phyloP scores from a whole-genome alignment of 192 early-diverging fungal species.

The Coemansia interrupta region DNA sequence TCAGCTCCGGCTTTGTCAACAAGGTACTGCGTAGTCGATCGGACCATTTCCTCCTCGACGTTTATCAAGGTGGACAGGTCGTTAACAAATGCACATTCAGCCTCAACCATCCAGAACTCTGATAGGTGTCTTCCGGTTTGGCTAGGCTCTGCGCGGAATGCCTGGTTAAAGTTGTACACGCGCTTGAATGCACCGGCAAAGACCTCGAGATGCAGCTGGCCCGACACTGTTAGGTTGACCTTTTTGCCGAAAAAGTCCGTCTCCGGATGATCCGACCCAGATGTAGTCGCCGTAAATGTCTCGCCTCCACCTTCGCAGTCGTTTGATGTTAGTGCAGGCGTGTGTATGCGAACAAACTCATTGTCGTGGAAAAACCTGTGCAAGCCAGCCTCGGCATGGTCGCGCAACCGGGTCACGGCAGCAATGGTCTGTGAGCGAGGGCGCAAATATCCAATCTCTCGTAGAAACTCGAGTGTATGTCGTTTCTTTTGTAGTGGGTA shows the following conservation, averaged over 20 bases:
- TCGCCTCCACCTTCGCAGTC: conserved; percentile 92
- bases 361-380: conserved; percentile 69
- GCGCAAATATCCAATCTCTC: conserved; percentile 73
- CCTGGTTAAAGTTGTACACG: conserved; percentile 78
- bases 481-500: conserved; percentile 87
- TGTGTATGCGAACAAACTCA: conserved; percentile 74
- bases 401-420: conserved; percentile 70
- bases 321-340: conserved; percentile 76
- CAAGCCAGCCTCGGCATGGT: conserved; percentile 61
- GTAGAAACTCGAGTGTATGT: conserved; percentile 72
- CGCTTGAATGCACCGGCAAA: conserved; percentile 65
- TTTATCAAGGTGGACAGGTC: conserved; percentile 60
- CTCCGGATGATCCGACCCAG: conserved; percentile 10
- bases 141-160: conserved; percentile 81
- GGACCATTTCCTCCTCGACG: conserved; percentile 66
- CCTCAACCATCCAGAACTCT: conserved; percentile 95
- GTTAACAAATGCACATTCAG: conserved; percentile 74
- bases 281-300: conserved; percentile 58
- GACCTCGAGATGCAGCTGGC: conserved; percentile 82
- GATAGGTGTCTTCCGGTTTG: conserved; percentile 79
- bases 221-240: conserved; percentile 79
- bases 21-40: conserved; percentile 56
- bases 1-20: conserved; percentile 50
- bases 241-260: conserved; percentile 70
- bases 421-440: conserved; percentile 71